Evolutionary conservation across 2,329 filamentous ascomycete genomes (phyloP), one percentile per base, ranked within the genome.

Genomic region (Alternaria ethzedia): DNA sequence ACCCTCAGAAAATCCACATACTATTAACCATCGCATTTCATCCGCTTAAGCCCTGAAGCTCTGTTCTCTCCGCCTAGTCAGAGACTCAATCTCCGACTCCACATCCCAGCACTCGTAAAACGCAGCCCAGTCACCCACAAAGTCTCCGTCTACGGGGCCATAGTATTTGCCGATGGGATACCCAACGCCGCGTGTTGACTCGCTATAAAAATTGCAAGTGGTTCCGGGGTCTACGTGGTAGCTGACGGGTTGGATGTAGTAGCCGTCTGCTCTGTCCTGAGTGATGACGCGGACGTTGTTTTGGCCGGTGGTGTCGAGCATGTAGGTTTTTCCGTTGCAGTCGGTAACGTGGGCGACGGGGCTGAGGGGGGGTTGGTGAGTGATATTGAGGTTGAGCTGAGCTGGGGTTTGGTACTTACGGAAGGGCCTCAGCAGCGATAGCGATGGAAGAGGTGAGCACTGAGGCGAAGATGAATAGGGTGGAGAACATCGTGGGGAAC

Each of bases 121-220:
- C 11, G 62, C 65, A 23, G 62, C 62, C 59, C 56, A 65, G 15
- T 63, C 15, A 2, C 15, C n/a, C 3, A 44, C 52, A 26, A 67
- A 67, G 4, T 23, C 43, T 13, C 44, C 59, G 3, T 65, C 55
- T 2, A 44, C 23, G 5, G 57, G 59, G 4, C 65, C 65, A 12
- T 21, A 9, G 7, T 46, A 65, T 25, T 62, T 28, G 36, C 65
- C 65, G 13, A 67, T 55, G 23, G 56, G 49, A 11, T 54, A 57
- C 6, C 65, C 65, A 6, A 57, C 51, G 3, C 62, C 65, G 13
- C 44, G 36, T 2, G 44, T 55, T 2, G 56, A 21, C 12, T 56
- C 47, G 26, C 54, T 54, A 30, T 63, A 67, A 49, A 67, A 67
- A 20, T 57, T 60, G 54, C 65, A 67, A 2, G 21, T 21, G 21